Evolutionary conservation across 352 stramenopile species (phyloP), one percentile per base, ranked within the genome.

Genomic region (Pythium guiyangense): DNA sequence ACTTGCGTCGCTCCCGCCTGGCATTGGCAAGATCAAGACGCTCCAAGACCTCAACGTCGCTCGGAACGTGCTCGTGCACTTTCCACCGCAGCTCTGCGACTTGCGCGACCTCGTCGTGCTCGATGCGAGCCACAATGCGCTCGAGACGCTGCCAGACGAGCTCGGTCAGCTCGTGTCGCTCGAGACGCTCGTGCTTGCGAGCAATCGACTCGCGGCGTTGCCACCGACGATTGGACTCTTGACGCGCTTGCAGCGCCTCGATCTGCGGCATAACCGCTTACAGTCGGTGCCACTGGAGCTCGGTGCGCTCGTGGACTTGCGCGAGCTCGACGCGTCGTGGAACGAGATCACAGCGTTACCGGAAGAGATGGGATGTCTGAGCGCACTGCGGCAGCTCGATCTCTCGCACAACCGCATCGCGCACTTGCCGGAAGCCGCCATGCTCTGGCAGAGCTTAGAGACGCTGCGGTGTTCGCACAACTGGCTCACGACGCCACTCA

Each of bases 381-480:
- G 53, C 10, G 69, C 61, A 4, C 59, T 94, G 3, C 58, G 59
- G 11, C 29, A 39, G 6, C 31, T 91, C 39, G 49, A 84, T 53
- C 42, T 88, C 11, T 77, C 69, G 10, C 71, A 84, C 57, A 94
- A 94, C 53, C 58, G 61, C 4, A 50, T 94, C 10, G 1, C 49
- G 4, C 18, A 37, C 4, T 63, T 94, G 12, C 80, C 85, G 0
- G 50, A 68, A 29, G 63, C 79, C 11, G 76, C 90, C 9, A 55
- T 70, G 5, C 66, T 86, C 39, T 75, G 82, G 65, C 60, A 69
- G n/a, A 50, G 60, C 0, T 52, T 94, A 4, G 59, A 60, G 18
- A 35, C 52, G 25, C 48, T 94, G 18, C 51, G 65, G 4, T 87
- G 84, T 34, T 71, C 62, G 20, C 65, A 87, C 57, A 92, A 94